Base-by-base conservation (phyloP, 2,329 filamentous ascomycete species). In the Parastagonospora nodorum region DNA sequence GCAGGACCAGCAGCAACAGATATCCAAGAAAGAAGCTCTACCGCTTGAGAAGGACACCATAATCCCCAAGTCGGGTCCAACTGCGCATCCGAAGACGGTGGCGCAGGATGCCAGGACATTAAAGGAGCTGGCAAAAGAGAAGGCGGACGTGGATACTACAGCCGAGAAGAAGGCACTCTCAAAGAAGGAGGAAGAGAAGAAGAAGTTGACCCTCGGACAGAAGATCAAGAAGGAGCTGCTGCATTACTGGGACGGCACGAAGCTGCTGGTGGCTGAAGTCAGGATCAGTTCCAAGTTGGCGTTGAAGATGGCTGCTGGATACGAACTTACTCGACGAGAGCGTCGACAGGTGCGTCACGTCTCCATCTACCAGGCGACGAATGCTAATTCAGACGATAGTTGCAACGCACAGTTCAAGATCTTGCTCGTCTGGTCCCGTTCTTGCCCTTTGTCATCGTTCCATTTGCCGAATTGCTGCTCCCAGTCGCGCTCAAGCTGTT, bases 201-300 rank as follows among this genome's bases (percentile, higher is more conserved):
- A 92, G 79, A 97, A 96, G 72, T 77, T 96, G 75, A 96, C 92
- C 0, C 42, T 97, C 1, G 88, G 86, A 75, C 90, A 97, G 74
- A 96, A 92, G 78, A 87, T 99, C 69, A 99, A 96, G 82, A 92
- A 95, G 74, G 94, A 99, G 76, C 82, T 82, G 11, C 85, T 88
- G 55, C 94, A 99, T 75, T 99, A 99, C 78, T 97, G 94, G 93
- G 94, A 99, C 76, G 94, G 94, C 53, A 97, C 92, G 27, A 99
- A 99, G 77, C 81, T 99, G 67, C 80, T 99, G 61, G 92, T 88
- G 16, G 89, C 91, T 1, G 94, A 99, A 77, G 87, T 97, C 71
- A 90, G 81, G 75, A 99, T 99, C 73, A 97, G 93, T 74, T 90
- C 89, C 55, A 88, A 88, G 57, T 79, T 99, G 60, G 94, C 92